Conservation (phyloP, 768 basidiomycete species). For the Heimioporus sp. region DNA sequence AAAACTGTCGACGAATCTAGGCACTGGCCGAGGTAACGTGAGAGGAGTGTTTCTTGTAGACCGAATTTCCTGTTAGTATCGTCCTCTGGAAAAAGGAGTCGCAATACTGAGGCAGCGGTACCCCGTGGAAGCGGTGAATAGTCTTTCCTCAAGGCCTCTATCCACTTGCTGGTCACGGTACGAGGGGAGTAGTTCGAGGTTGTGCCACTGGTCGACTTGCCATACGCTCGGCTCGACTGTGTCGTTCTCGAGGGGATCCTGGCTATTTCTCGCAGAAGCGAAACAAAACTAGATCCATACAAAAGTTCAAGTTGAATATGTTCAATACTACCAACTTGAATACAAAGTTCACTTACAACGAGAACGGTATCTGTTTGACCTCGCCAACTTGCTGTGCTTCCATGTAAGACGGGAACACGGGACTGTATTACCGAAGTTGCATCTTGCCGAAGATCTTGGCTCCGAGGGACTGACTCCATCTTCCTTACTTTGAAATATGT, state of each 20-base stretch:
- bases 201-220: not conserved
- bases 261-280: constrained; percentile 47
- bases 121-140: constrained; percentile 50
- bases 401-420: constrained; percentile 3
- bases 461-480: too few species aligned
- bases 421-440: too few species aligned
- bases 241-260: constrained; percentile 21
- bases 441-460: too few species aligned
- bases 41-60: constrained; percentile 65
- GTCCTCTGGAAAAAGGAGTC: constrained; percentile 83
- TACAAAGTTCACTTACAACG: constrained; percentile 36
- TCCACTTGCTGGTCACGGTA: constrained; percentile 45
- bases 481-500: too few species aligned
- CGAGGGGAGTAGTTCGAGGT: constrained; percentile 34
- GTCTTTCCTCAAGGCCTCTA: constrained; percentile 36
- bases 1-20: constrained; percentile 39
- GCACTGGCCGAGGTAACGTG: constrained; percentile 47
- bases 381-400: constrained; percentile 1
- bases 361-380: constrained; percentile 36
- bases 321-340: too few species aligned
- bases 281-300: constrained; percentile 41
- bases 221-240: constrained; percentile 11
- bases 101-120: constrained; percentile 61
- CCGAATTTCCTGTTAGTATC: constrained; percentile 69
- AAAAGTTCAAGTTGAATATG: not conserved